These are phyloP conservation scores for Nannizzia gypsea DNA, from an alignment of 2,329 filamentous ascomycete genomes.

Conservation along the genomic window DNA sequence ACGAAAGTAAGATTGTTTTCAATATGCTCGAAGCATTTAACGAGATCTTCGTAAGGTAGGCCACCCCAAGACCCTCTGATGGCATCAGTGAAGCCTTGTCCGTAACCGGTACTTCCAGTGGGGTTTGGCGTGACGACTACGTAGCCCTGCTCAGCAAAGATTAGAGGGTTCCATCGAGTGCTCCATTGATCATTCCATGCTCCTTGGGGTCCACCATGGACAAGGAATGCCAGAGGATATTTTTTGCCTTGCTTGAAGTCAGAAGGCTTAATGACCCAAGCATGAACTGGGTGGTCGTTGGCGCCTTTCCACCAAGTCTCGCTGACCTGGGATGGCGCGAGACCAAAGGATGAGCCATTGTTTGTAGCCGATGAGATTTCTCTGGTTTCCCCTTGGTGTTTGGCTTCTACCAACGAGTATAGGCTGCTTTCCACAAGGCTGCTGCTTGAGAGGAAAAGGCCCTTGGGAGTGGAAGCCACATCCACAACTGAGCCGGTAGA, in stretches of 20 bases:
- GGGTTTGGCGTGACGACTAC: slow-evolving; percentile 49
- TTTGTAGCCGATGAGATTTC: slow-evolving; percentile 30
- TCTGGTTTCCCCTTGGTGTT: slow-evolving; percentile 19
- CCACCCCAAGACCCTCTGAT: slow-evolving; percentile 45
- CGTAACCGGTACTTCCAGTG: slow-evolving; percentile 47
- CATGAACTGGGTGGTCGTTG: slow-evolving; percentile 33
- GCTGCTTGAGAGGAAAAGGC: slow-evolving; percentile 34
- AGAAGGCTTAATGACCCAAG: slow-evolving; percentile 39
- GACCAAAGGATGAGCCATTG: slow-evolving; percentile 30
- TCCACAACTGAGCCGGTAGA: slow-evolving; percentile 32
- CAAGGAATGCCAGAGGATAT: slow-evolving; percentile 44
- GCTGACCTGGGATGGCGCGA: slow-evolving; percentile 32
- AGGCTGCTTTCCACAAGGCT: slow-evolving; percentile 35
- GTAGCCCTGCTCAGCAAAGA: slow-evolving; percentile 52
- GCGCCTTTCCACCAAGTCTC: slow-evolving; percentile 38
- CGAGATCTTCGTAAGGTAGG: slow-evolving; percentile 44
- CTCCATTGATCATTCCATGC: slow-evolving; percentile 46
- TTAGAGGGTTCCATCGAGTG: slow-evolving; percentile 42
- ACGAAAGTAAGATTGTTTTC: slow-evolving; percentile 40
- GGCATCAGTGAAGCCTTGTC: slow-evolving; percentile 42
- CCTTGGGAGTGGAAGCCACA: slow-evolving; percentile 25
- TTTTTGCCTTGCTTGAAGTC: slow-evolving; percentile 35
- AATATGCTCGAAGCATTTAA: slow-evolving; percentile 43
- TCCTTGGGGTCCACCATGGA: slow-evolving; percentile 42
- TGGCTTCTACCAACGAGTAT: slow-evolving; percentile 32